Conservation (phyloP, 768 basidiomycete species). For the Rhizopogon vulgaris region DNA sequence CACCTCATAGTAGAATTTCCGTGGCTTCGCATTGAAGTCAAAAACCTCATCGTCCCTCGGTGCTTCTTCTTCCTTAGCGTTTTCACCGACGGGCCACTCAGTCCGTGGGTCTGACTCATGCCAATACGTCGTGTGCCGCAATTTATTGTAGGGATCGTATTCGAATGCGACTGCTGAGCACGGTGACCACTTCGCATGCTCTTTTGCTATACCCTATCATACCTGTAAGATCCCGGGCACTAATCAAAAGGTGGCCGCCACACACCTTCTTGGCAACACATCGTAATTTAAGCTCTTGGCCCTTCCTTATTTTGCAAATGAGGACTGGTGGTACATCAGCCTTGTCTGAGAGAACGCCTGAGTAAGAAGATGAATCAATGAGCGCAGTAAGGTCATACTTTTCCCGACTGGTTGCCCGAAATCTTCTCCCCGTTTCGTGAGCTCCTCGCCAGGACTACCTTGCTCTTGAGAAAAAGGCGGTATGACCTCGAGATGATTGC, state of each 20-base stretch:
- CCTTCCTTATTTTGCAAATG: conserved; percentile 88
- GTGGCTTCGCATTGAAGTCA: conserved; percentile 82
- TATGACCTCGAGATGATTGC: conserved; percentile 70
- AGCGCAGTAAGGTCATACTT: conserved; percentile 38
- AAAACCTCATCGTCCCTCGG: conserved; percentile 78
- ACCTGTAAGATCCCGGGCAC: not conserved
- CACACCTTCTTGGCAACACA: conserved; percentile 93
- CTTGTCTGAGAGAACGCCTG: conserved; percentile 41
- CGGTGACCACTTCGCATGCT: conserved; percentile 99
- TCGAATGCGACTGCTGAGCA: conserved; percentile 93
- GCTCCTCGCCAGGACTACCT: conserved; percentile 55
- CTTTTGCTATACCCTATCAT: conserved; percentile 90
- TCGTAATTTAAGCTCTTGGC: conserved; percentile 79
- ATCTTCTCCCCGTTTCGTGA: conserved; percentile 62
- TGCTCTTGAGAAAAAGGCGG: conserved; percentile 34
- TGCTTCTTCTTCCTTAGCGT: conserved; percentile 78
- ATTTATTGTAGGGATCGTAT: conserved; percentile 96
- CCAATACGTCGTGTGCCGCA: conserved; percentile 96
- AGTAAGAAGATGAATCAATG: conserved; percentile 1
- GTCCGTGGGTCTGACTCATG: conserved; percentile 71
- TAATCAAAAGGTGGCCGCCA: not conserved
- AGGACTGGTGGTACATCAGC: conserved; percentile 62
- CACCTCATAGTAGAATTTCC: conserved; percentile 90
- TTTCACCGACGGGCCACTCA: conserved; percentile 91
- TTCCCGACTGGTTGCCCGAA: conserved; percentile 87